Base-by-base conservation (phyloP, 148 eudicot species). In the Silene conica region DNA sequence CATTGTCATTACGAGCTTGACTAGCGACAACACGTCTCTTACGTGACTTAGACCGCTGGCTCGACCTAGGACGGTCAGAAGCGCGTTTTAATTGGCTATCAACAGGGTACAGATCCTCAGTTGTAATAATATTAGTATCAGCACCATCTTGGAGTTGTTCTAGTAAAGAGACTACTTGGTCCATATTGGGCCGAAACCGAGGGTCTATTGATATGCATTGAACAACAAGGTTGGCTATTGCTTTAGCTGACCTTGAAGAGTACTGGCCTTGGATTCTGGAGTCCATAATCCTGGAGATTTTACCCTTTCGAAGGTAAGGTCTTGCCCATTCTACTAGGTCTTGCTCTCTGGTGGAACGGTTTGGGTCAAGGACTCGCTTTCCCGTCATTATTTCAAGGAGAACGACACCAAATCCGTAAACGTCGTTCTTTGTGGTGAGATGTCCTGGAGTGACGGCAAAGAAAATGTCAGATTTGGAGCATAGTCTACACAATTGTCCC, bases 331-430 rank as follows among this genome's bases (percentile, higher is more conserved):
- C 81, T 3, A 95, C 80, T 31, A 95, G 89, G 78, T 86, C 84
- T 25, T 89, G 91, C 77, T 95, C 98, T 25, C 85, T 87, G 1
- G 84, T 72, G 9, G 93, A 80, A 13, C 87, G 88, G 66, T 86
- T 88, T 58, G 77, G 84, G 86, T 95, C 98, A n/a, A 92, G 26
- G 1, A 82, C 93, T 25, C 97, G 86, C 25, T 82, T 83, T 52
- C 98, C 98, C 0, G 97, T 83, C 76, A 95, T 48, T 67, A 95
- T 81, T 76, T 95, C 98, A 0, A 95, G 91, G 23, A 95, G 90
- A 74, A 95, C 96, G 3, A 95, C 92, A 20, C 98, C 98, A 5
- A 89, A 95, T 69, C 98, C 92, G 70, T 88, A 95, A 19, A 95
- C 83, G 72, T 95, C 97, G 55, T 97, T 95, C 79, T 77, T 90